A percentile compares a stretch with the other conserved stretches of the same genome.
Conservation (phyloP, 2,329 filamentous ascomycete genomes). For the Chaetomiaceae sp. region DNA sequence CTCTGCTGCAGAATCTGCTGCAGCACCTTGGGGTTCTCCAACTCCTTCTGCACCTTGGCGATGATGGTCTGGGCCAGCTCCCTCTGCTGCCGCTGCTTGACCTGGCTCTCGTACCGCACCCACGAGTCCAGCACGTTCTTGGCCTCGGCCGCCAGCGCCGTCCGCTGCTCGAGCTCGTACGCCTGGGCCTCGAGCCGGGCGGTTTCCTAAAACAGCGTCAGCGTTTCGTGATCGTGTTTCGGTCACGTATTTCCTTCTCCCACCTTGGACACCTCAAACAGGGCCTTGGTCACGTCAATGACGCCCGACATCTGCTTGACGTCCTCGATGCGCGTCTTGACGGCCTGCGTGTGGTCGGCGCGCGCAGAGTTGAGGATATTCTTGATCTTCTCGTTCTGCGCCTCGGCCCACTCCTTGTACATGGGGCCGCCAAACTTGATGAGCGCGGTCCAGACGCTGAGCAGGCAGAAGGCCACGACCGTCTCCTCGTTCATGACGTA, state of each 20-base stretch:
- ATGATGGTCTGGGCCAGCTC: constrained; percentile 92
- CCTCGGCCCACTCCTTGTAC: constrained; percentile 89
- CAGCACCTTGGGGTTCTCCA: constrained; percentile 94
- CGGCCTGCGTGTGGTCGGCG: constrained; percentile 89
- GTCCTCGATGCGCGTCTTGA: constrained; percentile 89
- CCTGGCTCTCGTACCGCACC: constrained; percentile 97
- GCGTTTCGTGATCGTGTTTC: constrained; percentile 6
- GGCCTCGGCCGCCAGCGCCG: constrained; percentile 84
- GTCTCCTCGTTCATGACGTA: constrained; percentile 99
- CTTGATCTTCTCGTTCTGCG: constrained; percentile 87
- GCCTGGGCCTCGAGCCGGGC: constrained; percentile 92
- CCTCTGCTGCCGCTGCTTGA: constrained; percentile 97
- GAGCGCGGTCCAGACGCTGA: constrained; percentile 87
- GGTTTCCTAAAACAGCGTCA: constrained; percentile 67
- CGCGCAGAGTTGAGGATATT: constrained; percentile 91
- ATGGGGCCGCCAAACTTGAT: constrained; percentile 90
- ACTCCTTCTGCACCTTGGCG: constrained; percentile 96
- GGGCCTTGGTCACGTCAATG: constrained; percentile 92
- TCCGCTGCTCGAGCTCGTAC: constrained; percentile 96
- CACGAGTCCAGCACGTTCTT: constrained; percentile 96
- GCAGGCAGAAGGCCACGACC: constrained; percentile 85
- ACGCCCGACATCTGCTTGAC: constrained; percentile 93
- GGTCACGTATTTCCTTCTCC: constrained; percentile 24
- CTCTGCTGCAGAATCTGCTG: constrained; percentile 98
- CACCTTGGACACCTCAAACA: constrained; percentile 98